Evolutionary conservation across 805 yeast genomes (phyloP).

Genomic region (Lipomyces starkeyi): DNA sequence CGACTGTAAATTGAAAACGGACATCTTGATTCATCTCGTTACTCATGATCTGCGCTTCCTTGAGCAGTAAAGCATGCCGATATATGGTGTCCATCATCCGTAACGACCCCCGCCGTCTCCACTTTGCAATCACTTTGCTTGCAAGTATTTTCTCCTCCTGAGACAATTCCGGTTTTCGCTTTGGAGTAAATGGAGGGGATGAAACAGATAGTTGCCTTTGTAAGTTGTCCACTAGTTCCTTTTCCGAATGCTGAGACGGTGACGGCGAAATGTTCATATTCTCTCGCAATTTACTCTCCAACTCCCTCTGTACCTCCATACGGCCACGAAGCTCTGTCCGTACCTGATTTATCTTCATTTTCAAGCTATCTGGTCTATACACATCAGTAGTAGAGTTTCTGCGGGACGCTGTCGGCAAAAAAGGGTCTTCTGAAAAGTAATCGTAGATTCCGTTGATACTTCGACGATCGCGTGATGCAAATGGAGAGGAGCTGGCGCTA

Average conservation of each 20-base stretch:
- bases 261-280: conserved; percentile 13
- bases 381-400: neutral
- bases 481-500: conserved; percentile 21
- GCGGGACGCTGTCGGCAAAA: neutral
- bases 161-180: conserved; percentile 23
- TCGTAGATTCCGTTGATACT: neutral
- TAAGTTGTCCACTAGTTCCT: neutral
- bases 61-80: conserved; percentile 29
- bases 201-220: conserved; percentile 1
- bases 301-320: neutral
- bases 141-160: conserved; percentile 24
- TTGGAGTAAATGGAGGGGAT: conserved; percentile 7
- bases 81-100: conserved; percentile 32
- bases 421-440: conserved; percentile 3
- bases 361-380: conserved; percentile 7
- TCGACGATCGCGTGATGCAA: conserved; percentile 2
- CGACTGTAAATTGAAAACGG: conserved; percentile 42
- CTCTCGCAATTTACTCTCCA: conserved; percentile 5
- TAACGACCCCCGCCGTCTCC: conserved; percentile 22
- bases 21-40: conserved; percentile 44
- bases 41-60: conserved; percentile 48
- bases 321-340: conserved; percentile 12
- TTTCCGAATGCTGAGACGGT: conserved; percentile 11
- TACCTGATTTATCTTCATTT: conserved; percentile 13
- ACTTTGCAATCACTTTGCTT: conserved; percentile 10